A percentile compares a stretch with the other conserved stretches of the same genome.
Conservation (phyloP, 495 filamentous ascomycete species). For the Halenospora varia region DNA sequence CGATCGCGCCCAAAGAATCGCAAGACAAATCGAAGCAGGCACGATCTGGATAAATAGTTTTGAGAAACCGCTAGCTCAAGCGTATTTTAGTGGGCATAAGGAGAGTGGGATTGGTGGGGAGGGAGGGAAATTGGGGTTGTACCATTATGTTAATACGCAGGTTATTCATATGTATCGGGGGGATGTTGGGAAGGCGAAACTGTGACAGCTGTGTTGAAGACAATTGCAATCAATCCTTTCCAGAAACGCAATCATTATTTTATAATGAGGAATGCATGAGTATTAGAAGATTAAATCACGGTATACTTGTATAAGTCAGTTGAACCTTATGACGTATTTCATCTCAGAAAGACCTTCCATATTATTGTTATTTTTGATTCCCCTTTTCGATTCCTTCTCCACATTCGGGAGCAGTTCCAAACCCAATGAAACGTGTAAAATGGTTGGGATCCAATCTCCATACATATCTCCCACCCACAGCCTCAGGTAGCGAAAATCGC, state of each 20-base stretch:
- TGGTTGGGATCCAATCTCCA: no score
- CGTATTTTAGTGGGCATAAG: constrained; percentile 14
- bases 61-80: constrained; percentile 6
- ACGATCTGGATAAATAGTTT: constrained; percentile 28
- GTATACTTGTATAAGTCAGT: not conserved
- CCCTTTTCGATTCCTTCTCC: no score
- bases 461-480: no score
- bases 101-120: constrained; percentile 21
- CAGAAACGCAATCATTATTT: no score
- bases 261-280: not conserved
- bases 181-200: constrained; percentile 16
- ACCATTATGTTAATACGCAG: constrained; percentile 8
- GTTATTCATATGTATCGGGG: constrained; percentile 16
- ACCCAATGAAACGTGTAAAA: no score
- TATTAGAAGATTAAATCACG: not conserved
- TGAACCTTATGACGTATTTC: not conserved
- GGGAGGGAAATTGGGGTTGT: constrained; percentile 7
- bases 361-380: no score
- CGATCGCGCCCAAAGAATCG: constrained; percentile 37
- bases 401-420: no score
- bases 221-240: no score
- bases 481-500: constrained; percentile 32
- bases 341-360: no score
- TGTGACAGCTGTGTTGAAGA: no score
- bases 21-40: constrained; percentile 40